phyloP scores from a whole-genome alignment of 2,329 filamentous ascomycete genomes.

The Fusarium sp. region DNA sequence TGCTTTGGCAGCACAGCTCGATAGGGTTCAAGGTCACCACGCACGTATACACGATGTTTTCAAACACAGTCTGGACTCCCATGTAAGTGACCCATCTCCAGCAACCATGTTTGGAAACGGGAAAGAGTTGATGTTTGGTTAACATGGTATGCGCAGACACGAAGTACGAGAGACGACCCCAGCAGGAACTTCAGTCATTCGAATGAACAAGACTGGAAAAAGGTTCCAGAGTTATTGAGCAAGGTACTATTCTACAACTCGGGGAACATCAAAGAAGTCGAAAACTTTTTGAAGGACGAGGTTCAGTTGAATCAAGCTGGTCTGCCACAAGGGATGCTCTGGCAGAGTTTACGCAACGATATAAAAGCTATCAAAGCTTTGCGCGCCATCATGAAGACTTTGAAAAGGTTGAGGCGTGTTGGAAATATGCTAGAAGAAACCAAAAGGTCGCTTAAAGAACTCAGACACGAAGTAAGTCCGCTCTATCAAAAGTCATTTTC shows the following conservation, averaged over 20 bases:
- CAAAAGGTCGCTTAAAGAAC: not conserved
- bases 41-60: too few relatives aligned
- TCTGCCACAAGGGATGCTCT: conserved; percentile 7
- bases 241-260: not conserved
- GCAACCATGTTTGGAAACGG: too few relatives aligned
- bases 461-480: too few relatives aligned
- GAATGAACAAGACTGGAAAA: not conserved
- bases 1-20: too few relatives aligned
- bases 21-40: too few relatives aligned
- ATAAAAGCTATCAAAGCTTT: not conserved
- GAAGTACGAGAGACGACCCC: not conserved
- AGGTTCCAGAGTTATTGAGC: not conserved
- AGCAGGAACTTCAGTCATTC: not conserved
- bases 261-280: not conserved
- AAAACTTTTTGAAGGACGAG: not conserved
- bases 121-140: too few relatives aligned
- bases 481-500: too few relatives aligned
- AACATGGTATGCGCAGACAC: too few relatives aligned
- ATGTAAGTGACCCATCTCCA: too few relatives aligned
- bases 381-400: too few relatives aligned
- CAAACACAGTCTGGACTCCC: too few relatives aligned
- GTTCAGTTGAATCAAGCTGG: not conserved
- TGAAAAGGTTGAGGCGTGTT: too few relatives aligned
- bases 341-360: conserved; percentile 1
- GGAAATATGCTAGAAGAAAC: not conserved